A percentile compares a stretch with the other conserved stretches of the same genome.
These are phyloP conservation scores for Aquilaria sinensis DNA, from an alignment of 345 rosid species.

Conservation along the genomic window DNA sequence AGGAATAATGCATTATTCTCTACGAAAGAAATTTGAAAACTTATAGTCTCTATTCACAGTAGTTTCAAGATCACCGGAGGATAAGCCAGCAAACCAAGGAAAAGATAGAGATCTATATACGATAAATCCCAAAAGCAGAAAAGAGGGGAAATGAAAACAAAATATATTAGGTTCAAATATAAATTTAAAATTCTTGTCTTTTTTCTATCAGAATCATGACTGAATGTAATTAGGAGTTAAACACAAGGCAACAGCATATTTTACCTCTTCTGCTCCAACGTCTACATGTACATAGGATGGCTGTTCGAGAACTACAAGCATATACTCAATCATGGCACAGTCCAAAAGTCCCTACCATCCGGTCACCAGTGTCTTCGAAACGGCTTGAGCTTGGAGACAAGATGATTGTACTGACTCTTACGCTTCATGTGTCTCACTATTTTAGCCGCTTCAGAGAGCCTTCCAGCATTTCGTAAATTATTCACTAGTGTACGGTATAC, in stretches of 20 bases:
- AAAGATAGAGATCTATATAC: no score
- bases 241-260: constrained; percentile 8
- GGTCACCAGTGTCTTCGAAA: constrained; percentile 35
- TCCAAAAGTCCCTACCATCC: constrained; percentile 12
- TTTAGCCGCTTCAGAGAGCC: constrained; percentile 58
- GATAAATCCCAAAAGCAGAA: no score
- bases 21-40: no score
- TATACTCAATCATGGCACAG: constrained; percentile 11
- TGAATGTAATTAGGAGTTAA: no score
- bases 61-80: no score
- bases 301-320: constrained; percentile 12
- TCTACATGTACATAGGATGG: constrained; percentile 16
- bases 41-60: no score
- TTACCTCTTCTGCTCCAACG: constrained; percentile 22
- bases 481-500: constrained; percentile 82
- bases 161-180: no score
- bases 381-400: constrained; percentile 44
- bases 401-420: constrained; percentile 59
- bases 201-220: no score
- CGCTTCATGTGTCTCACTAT: constrained; percentile 67
- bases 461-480: constrained; percentile 69
- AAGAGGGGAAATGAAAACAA: no score
- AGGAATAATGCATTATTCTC: no score
- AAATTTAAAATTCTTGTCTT: no score
- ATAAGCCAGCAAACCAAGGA: no score